Base-by-base conservation (phyloP, 768 basidiomycete genomes). In the Podaxis sp. region DNA sequence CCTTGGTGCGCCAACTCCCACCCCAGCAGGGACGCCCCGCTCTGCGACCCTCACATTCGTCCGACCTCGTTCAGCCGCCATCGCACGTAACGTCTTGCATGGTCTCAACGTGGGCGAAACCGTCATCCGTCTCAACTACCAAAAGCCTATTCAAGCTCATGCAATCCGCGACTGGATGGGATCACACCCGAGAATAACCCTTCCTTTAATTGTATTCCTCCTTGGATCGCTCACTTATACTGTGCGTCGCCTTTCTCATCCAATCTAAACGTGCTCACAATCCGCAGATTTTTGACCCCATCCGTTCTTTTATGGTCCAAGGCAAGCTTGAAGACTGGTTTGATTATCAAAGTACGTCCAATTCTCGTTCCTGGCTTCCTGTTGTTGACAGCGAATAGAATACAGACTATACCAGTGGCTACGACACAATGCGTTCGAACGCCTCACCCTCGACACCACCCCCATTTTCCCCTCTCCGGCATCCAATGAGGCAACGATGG, bases 171-270 rank as follows among this genome's bases (percentile, higher is more conserved):
- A 88, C 70, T 98, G 94, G 90, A 78, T 94, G 62, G 79, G 89
- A 1, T 78, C 74, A n/a, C 95, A 98, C 74, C 95, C 96, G 6
- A 86, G 85, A 62, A 88, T 97, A 53, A 85, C 88, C 55, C 71
- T 95, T 2, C 93, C 94, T 0, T 71, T 94, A 16, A 61, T 94
- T 1, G 82, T 94, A 46, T 97, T 98, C 71, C 74, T 98, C 1
- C 71, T 98, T n/a, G 96, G 95, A 10, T 88, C 89, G 2, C 66
- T 98, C 38, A 92, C 92, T 21, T 97, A 96, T 70, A 89, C 91
- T 5, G 93, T 93, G 63, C 62, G 86, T 73, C 5, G 10, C 25
- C 35, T n/a, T 21, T 38, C 36, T 16, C 52, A 21, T 55, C 55
- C 40, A 27, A 44, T 44, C 27, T 9, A n/a, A 6, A 16, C 25